Evolutionary conservation across 2,329 filamentous ascomycete species (phyloP).

Genomic region (Zymoseptoria crescenta): DNA sequence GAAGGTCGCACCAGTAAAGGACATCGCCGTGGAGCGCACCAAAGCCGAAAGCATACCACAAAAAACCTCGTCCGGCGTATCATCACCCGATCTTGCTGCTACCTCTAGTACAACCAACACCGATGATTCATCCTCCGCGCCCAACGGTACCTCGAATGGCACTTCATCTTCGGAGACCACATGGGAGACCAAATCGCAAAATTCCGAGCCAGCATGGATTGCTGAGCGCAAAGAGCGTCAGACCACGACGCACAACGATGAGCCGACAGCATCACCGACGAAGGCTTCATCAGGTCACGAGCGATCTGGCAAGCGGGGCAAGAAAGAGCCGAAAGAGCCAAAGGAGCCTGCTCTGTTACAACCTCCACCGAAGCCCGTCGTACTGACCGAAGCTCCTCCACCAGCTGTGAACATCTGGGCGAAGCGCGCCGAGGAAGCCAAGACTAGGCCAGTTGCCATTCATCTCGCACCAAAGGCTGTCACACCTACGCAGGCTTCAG

Average conservation of each 20-base stretch:
- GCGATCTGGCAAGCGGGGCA: slow-evolving; percentile 8
- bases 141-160: slow-evolving; percentile 38
- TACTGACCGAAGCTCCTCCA: slow-evolving; percentile 71
- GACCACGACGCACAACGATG: slow-evolving; percentile 14
- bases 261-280: slow-evolving; percentile 1
- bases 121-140: slow-evolving; percentile 53
- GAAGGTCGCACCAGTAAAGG: slow-evolving; percentile 24
- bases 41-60: slow-evolving; percentile 23
- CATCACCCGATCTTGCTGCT: slow-evolving; percentile 49
- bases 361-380: slow-evolving; percentile 42
- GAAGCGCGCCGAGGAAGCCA: slow-evolving; percentile 61
- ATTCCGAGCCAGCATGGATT: slow-evolving; percentile 59
- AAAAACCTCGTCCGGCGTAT: slow-evolving; percentile 24
- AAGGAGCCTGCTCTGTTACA: slow-evolving; percentile 17
- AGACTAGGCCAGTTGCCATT: slow-evolving; percentile 42
- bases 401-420: slow-evolving; percentile 85
- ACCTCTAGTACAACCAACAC: slow-evolving; percentile 51
- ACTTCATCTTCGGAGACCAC: slow-evolving; percentile 52
- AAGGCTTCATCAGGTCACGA: slow-evolving; percentile 3
- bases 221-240: slow-evolving; percentile 33
- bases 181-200: slow-evolving; percentile 60
- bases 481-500: not conserved
- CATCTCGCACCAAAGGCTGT: slow-evolving; percentile 11
- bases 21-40: slow-evolving; percentile 24
- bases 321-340: slow-evolving; percentile 20